A percentile compares a stretch with the other conserved stretches of the same genome.
phyloP scores from a whole-genome alignment of 495 filamentous ascomycete species.

The Talaromyces ruber region DNA sequence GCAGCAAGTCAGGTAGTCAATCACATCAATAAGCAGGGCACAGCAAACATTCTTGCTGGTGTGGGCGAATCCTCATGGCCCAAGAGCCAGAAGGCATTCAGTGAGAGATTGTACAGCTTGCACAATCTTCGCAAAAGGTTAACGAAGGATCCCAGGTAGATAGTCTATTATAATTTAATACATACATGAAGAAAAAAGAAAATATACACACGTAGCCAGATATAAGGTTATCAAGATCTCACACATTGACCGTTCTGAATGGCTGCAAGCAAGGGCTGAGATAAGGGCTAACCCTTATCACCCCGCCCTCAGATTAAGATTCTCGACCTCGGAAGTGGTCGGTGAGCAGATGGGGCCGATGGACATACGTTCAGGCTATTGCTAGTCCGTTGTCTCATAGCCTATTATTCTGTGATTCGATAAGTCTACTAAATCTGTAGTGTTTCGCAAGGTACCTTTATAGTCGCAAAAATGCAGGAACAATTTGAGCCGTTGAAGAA shows the following conservation, averaged over 20 bases:
- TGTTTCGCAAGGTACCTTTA: no score
- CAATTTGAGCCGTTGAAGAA: conserved; percentile 78
- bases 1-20: conserved; percentile 13
- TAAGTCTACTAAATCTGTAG: not conserved
- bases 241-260: not conserved
- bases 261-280: not conserved
- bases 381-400: not conserved
- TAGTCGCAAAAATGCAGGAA: conserved; percentile 41
- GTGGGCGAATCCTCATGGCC: conserved; percentile 14
- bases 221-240: not conserved
- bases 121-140: conserved; percentile 65
- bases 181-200: conserved; percentile 1
- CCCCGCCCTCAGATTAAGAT: not conserved
- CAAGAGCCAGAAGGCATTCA: conserved; percentile 24
- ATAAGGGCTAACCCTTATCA: conserved; percentile 7
- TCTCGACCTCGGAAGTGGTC: not conserved
- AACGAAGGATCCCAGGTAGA: conserved; percentile 9
- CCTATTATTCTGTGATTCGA: not conserved
- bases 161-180: conserved; percentile 1
- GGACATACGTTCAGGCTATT: not conserved
- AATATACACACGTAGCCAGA: not conserved
- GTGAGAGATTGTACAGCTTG: conserved; percentile 57
- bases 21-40: conserved; percentile 26
- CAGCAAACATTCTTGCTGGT: conserved; percentile 17
- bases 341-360: not conserved